Evolutionary conservation across 2,329 filamentous ascomycete genomes (phyloP).

Genomic region (Penicillium sp.): DNA sequence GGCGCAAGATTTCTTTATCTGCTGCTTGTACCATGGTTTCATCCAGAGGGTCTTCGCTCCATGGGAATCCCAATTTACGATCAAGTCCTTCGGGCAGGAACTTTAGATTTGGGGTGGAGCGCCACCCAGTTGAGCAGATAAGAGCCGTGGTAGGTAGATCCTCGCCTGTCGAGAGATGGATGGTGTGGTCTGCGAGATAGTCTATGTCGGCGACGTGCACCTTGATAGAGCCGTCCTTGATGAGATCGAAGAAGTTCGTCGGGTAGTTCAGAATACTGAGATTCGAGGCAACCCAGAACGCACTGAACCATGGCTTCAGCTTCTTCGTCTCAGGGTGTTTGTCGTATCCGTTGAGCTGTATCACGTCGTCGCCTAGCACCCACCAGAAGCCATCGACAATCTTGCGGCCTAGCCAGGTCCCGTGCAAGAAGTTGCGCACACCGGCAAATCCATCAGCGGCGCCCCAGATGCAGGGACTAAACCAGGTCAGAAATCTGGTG

Average conservation of each 20-base stretch:
- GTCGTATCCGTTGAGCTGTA: slow-evolving; percentile 46
- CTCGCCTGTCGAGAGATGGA: slow-evolving; percentile 49
- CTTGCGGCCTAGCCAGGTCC: slow-evolving; percentile 49
- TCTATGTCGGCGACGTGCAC: slow-evolving; percentile 55
- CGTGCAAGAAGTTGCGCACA: slow-evolving; percentile 47
- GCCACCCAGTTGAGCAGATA: slow-evolving; percentile 57
- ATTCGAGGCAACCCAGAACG: slow-evolving; percentile 53
- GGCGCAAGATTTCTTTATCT: slow-evolving; percentile 11
- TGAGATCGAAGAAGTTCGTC: slow-evolving; percentile 54
- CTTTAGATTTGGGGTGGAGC: slow-evolving; percentile 44
- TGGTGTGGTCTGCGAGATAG: slow-evolving; percentile 40
- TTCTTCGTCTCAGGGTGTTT: slow-evolving; percentile 42
- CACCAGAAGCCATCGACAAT: slow-evolving; percentile 53
- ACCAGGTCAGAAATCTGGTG: slow-evolving; percentile 66
- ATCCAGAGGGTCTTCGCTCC: slow-evolving; percentile 3
- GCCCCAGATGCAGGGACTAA: slow-evolving; percentile 72
- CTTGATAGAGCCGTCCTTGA: slow-evolving; percentile 51
- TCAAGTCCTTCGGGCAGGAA: slow-evolving; percentile 36
- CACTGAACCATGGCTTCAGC: slow-evolving; percentile 43
- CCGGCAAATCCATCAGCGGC: slow-evolving; percentile 56
- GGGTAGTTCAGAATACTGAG: slow-evolving; percentile 61
- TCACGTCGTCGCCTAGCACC: slow-evolving; percentile 47
- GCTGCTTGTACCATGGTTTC: slow-evolving; percentile 16
- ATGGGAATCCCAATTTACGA: slow-evolving; percentile 8
- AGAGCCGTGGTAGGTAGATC: slow-evolving; percentile 48